Evolutionary conservation across 225 moss, liverwort and hornwort genomes (phyloP).

Genomic region (Asterella californica): DNA sequence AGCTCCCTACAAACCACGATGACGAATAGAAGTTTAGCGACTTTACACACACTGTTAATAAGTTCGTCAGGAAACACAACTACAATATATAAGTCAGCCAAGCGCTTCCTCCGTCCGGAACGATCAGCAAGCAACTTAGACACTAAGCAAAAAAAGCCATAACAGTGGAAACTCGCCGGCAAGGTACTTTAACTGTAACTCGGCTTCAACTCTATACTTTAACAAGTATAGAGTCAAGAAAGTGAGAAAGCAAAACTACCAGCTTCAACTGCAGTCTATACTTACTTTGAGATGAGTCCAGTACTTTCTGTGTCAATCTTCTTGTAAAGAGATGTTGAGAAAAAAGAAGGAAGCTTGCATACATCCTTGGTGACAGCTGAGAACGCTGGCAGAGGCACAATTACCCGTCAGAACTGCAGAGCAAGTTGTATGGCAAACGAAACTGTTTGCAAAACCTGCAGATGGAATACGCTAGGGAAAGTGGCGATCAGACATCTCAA

Average conservation of each 20-base stretch:
- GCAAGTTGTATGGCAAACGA: background rate
- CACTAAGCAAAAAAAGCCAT: too few species aligned
- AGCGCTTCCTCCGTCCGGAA: too few species aligned
- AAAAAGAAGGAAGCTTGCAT: slow-evolving; percentile 92
- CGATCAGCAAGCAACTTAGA: too few species aligned
- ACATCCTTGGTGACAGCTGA: slow-evolving; percentile 79
- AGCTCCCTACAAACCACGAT: slow-evolving; percentile 52
- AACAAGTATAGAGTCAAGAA: background rate
- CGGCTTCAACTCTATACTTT: too few species aligned
- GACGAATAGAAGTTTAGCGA: background rate
- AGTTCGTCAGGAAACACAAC: background rate
- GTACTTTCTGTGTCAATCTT: slow-evolving; percentile 63
- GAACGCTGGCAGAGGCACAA: slow-evolving; percentile 49
- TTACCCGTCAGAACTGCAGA: background rate
- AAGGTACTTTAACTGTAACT: background rate
- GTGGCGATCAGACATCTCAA: background rate
- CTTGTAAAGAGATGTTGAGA: slow-evolving; percentile 77
- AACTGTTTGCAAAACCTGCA: background rate
- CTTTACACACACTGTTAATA: background rate
- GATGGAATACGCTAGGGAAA: background rate
- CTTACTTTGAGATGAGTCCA: slow-evolving; percentile 72
- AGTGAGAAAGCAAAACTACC: background rate
- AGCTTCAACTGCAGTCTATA: background rate
- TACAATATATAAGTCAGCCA: background rate
- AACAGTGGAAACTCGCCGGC: background rate